phyloP scores from a whole-genome alignment of 2,329 filamentous ascomycete genomes.

The Fusarium anguioides region DNA sequence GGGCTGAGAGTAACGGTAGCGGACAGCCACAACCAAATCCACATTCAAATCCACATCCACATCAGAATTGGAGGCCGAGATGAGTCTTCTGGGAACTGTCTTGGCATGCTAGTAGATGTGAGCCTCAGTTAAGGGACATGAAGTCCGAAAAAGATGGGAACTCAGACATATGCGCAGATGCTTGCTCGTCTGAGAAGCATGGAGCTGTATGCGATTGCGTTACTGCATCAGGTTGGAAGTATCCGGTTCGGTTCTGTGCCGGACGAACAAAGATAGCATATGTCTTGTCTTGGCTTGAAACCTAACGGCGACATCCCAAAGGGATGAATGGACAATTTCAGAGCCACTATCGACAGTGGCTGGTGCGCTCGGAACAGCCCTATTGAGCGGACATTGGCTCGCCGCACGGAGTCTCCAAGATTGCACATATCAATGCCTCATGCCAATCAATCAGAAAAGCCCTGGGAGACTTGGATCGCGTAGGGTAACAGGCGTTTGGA shows the following conservation, averaged over 20 bases:
- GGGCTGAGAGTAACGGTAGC: conserved; percentile 30
- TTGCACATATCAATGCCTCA: conserved; percentile 44
- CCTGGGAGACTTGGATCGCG: conserved; percentile 28
- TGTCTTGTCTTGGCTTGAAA: conserved; percentile 19
- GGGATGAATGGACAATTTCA: conserved; percentile 10
- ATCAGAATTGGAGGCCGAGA: conserved; percentile 39
- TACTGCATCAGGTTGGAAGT: conserved; percentile 25
- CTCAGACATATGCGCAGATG: conserved; percentile 23
- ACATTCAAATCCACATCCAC: conserved; percentile 29
- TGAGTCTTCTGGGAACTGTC: conserved; percentile 34
- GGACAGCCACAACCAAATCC: conserved; percentile 13
- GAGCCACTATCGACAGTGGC: conserved; percentile 11
- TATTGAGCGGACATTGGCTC: conserved; percentile 24
- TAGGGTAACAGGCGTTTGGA: conserved; percentile 36
- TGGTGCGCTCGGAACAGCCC: conserved; percentile 38
- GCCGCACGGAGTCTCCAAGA: conserved; percentile 40
- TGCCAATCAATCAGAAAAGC: conserved; percentile 26
- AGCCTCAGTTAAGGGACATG: conserved; percentile 35
- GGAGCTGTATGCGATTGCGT: conserved; percentile 13
- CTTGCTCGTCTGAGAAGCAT: conserved; percentile 17
- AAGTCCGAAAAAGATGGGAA: conserved; percentile 26
- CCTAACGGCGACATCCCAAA: conserved; percentile 16
- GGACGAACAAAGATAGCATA: conserved; percentile 19
- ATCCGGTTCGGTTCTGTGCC: conserved; percentile 24
- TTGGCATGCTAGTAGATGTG: conserved; percentile 30